Conservation (phyloP, 805 yeast species). For the Schwanniomyces yamadae region DNA sequence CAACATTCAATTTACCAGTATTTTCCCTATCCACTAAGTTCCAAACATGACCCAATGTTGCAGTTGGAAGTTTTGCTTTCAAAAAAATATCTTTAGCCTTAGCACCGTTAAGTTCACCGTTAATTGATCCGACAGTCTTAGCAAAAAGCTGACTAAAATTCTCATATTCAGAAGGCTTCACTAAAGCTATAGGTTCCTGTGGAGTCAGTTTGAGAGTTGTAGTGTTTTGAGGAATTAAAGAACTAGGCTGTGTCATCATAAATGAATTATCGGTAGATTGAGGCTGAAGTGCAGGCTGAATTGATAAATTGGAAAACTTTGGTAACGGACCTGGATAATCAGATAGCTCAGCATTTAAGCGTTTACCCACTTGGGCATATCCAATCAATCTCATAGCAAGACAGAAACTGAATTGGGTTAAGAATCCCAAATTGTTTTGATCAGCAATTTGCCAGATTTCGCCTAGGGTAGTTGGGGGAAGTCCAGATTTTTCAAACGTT, state of each 20-base stretch:
- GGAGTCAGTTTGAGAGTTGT: conserved; percentile 29
- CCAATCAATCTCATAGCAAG: conserved; percentile 88
- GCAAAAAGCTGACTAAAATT: conserved; percentile 72
- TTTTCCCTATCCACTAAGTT: conserved; percentile 74
- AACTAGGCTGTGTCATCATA: conserved; percentile 42
- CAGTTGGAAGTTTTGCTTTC: conserved; percentile 83
- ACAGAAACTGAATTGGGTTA: conserved; percentile 77
- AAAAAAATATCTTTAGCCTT: conserved; percentile 82
- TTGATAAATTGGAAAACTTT: conserved; percentile 44
- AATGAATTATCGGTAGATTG: conserved; percentile 39
- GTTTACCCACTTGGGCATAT: conserved; percentile 73
- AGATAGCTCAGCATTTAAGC: conserved; percentile 51
- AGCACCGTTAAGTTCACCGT: conserved; percentile 65
- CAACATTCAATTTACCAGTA: conserved; percentile 67
- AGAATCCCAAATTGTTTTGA: conserved; percentile 78
- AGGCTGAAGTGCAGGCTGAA: conserved; percentile 24
- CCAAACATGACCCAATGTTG: conserved; percentile 85
- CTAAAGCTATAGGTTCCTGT: conserved; percentile 46
- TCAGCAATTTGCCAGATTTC: conserved; percentile 97
- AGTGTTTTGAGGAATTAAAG: conserved; percentile 34
- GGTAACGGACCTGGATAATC: conserved; percentile 66
- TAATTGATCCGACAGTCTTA: conserved; percentile 56
- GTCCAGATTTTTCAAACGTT: conserved; percentile 80
- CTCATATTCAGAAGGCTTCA: conserved; percentile 56
- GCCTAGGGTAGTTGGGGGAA: conserved; percentile 74